These are phyloP conservation scores for Aspergillus ostianus DNA, from an alignment of 495 filamentous ascomycete genomes.

Conservation along the genomic window DNA sequence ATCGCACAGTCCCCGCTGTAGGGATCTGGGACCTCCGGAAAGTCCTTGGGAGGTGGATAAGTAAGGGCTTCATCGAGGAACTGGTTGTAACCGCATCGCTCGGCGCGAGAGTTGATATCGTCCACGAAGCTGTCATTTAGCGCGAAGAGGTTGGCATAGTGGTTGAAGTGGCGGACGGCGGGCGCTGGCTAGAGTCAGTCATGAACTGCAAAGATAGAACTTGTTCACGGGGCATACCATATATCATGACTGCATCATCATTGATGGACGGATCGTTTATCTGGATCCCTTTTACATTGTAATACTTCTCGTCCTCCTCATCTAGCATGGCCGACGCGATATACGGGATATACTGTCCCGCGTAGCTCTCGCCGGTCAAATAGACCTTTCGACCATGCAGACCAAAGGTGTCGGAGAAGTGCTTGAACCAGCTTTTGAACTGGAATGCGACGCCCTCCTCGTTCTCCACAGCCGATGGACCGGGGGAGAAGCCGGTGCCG, in stretches of 20 bases:
- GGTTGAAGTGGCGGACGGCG: neutral
- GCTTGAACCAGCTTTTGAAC: constrained; percentile 40
- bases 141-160: constrained; percentile 5
- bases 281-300: constrained; percentile 11
- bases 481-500: constrained; percentile 38
- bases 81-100: constrained; percentile 34
- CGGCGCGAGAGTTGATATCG: constrained; percentile 29
- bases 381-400: constrained; percentile 36
- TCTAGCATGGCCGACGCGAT: constrained; percentile 35
- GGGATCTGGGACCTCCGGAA: constrained; percentile 40
- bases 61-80: constrained; percentile 26
- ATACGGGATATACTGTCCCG: constrained; percentile 43
- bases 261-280: constrained; percentile 37
- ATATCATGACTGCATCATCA: constrained; percentile 19
- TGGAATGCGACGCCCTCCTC: constrained; percentile 32
- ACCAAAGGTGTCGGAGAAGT: constrained; percentile 33
- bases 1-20: constrained; percentile 11
- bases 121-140: constrained; percentile 23
- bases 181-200: constrained; percentile 12
- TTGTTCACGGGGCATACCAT: constrained; percentile 13
- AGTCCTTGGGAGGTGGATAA: constrained; percentile 33
- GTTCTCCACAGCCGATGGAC: constrained; percentile 28
- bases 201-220: constrained; percentile 1
- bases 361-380: constrained; percentile 43
- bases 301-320: constrained; percentile 17